A percentile compares a stretch with the other conserved stretches of the same genome.
Conservation (phyloP, 2,329 filamentous ascomycete species). For the Hypoxylon sp. region DNA sequence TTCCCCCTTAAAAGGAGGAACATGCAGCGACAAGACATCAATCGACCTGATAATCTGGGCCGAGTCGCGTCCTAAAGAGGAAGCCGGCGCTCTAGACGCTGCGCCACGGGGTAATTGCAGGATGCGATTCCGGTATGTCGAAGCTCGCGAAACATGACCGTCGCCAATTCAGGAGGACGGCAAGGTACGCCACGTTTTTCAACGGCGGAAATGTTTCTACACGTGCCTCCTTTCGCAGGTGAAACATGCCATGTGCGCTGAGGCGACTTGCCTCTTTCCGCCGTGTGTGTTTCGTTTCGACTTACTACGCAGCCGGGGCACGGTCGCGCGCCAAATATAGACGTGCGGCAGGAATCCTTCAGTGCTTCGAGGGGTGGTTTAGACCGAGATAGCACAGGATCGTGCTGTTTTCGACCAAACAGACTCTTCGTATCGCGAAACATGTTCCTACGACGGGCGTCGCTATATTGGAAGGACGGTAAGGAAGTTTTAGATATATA, state of each 20-base stretch:
- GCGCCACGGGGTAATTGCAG: slow-evolving; percentile 7
- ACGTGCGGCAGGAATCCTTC: slow-evolving; percentile 10
- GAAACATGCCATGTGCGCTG: slow-evolving; percentile 13
- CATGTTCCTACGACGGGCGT: neutral
- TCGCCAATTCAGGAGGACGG: neutral
- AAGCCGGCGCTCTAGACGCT: neutral
- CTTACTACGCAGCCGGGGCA: slow-evolving; percentile 19
- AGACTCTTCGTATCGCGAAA: slow-evolving; percentile 7
- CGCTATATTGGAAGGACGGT: neutral
- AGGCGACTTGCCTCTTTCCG: neutral
- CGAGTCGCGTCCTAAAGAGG: neutral
- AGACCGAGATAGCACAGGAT: neutral
- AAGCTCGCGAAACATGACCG: slow-evolving; percentile 6
- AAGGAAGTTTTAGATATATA: slow-evolving; percentile 1
- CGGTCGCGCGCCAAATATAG: slow-evolving; percentile 18
- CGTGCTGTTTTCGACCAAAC: neutral
- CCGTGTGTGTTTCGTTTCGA: slow-evolving; percentile 3
- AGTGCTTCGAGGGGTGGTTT: neutral
- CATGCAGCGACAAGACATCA: too few species aligned
- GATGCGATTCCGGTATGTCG: neutral
- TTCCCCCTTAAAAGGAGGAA: too few species aligned
- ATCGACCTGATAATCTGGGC: neutral
- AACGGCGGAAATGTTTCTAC: neutral
- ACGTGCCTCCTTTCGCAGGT: neutral
- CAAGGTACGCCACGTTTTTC: neutral